Base-by-base conservation (phyloP, 176 grass and related monocot genomes). In the Oryza coarctata region DNA sequence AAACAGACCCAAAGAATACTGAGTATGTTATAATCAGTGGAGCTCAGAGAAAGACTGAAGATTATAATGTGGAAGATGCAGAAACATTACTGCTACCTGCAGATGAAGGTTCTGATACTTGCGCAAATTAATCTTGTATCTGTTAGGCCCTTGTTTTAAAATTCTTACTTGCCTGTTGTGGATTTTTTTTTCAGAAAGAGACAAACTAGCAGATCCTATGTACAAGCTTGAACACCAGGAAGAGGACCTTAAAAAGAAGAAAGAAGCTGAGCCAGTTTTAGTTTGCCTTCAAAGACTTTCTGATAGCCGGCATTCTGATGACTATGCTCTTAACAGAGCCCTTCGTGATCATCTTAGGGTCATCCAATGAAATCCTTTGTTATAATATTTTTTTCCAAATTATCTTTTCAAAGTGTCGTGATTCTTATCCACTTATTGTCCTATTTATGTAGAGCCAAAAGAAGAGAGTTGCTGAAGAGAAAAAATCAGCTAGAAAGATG, bases 1-100 rank as follows among this genome's bases (percentile, higher is more conserved):
- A 99, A 76, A 99, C 93, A 12, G 96, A 99, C 76, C 96, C 96
- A 23, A 99, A 99, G 65, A 99, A 99, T 65, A 93, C 90, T 7
- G 91, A 93, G 41, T 99, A 99, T 77, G 93, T 95, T 39, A 99
- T 99, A 72, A 76, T 95, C 43, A 95, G 87, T 32, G 93, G 96
- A 1, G 96, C 96, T 62, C 93, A 95, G 77, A 84, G 81, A 52
- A 99, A 99, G 79, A 99, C 87, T 2, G 93, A 99, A 69, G 93
- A 99, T 85, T 99, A 82, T 67, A 91, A 95, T 73, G 84, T 93
- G 72, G 91, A 99, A 79, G 96, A 99, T 81, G 93, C 96, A 43
- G 96, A 99, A 82, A 99, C 96, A 29, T 72, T 99, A 66, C 85
- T 90, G 25, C 80, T 99, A 52, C 93, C 93, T 67, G 93, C 90